Evolutionary conservation across 1,284 basidiomycete genomes (phyloP).

Genomic region (Ustilago lituana): DNA sequence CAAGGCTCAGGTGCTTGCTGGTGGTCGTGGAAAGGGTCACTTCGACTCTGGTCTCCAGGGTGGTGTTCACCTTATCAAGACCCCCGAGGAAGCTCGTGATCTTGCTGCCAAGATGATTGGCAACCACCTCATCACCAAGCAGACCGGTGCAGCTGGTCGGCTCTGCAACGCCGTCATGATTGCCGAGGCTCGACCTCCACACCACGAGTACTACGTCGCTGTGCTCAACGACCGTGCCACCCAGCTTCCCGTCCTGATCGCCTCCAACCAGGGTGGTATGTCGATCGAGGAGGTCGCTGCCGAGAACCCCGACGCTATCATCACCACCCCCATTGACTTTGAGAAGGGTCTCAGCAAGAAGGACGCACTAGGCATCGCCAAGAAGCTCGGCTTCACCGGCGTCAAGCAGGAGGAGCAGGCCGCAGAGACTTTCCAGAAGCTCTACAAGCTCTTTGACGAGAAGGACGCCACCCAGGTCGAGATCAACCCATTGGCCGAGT

Average conservation of each 20-base stretch:
- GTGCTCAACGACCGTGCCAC: slow-evolving; percentile 93
- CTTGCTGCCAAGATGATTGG: slow-evolving; percentile 93
- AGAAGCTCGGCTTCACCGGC: slow-evolving; percentile 88
- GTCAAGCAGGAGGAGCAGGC: slow-evolving; percentile 80
- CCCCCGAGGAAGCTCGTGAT: slow-evolving; percentile 89
- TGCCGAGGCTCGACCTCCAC: slow-evolving; percentile 90
- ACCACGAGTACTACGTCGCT: slow-evolving; percentile 98
- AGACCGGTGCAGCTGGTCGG: slow-evolving; percentile 91
- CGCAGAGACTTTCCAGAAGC: slow-evolving; percentile 90
- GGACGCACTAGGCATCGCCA: slow-evolving; percentile 81
- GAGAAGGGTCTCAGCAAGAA: slow-evolving; percentile 81
- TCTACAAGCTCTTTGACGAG: slow-evolving; percentile 97
- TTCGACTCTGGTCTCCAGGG: slow-evolving; percentile 97
- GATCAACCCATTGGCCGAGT: slow-evolving; percentile 98
- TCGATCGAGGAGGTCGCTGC: slow-evolving; percentile 99
- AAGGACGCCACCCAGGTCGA: slow-evolving; percentile 99
- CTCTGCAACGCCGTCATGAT: slow-evolving; percentile 99
- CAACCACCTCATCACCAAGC: slow-evolving; percentile 95
- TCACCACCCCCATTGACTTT: slow-evolving; percentile 92
- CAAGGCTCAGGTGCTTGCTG: slow-evolving; percentile 98
- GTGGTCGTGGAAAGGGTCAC: slow-evolving; percentile 96
- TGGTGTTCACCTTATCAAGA: slow-evolving; percentile 93
- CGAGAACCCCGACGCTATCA: slow-evolving; percentile 92
- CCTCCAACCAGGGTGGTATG: slow-evolving; percentile 79
- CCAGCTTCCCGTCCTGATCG: slow-evolving; percentile 90